Base-by-base conservation (phyloP, 2,329 filamentous ascomycete genomes). In the Exophiala aquamarina region DNA sequence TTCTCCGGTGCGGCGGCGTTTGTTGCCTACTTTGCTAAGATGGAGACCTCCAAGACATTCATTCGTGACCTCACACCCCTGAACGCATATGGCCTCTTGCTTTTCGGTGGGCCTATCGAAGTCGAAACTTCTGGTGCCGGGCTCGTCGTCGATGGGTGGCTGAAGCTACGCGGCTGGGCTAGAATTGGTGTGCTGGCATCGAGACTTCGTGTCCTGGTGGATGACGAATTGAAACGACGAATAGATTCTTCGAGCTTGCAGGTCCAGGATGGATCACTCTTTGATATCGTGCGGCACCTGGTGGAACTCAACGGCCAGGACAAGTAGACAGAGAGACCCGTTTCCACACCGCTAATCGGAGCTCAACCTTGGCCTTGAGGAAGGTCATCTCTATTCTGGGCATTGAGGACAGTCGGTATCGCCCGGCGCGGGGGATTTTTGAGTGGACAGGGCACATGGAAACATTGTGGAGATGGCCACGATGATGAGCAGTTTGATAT, bases 301-400 rank as follows among this genome's bases (percentile, higher is more conserved):
- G 86, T 97, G 59, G 89, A 95, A 69, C 77, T 94, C 60, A 90
- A 97, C 71, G 93, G 93, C 1, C 69, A 94, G 69, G 89, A 95
- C 74, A 67, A 69, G 49, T 72, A 50, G 38, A 28, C 20, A n/a
- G n/a, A n/a, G n/a, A n/a, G n/a, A n/a, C n/a, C n/a, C n/a, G n/a
- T n/a, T n/a, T n/a, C n/a, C n/a, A n/a, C n/a, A n/a, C n/a, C n/a
- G n/a, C n/a, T n/a, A n/a, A n/a, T n/a, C n/a, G n/a, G n/a, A n/a
- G n/a, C n/a, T n/a, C n/a, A n/a, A n/a, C n/a, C n/a, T n/a, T n/a
- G n/a, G n/a, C n/a, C n/a, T n/a, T n/a, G n/a, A n/a, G n/a, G n/a
- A n/a, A n/a, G n/a, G n/a, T n/a, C n/a, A n/a, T n/a, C n/a, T n/a
- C n/a, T n/a, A n/a, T n/a, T n/a, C n/a, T n/a, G n/a, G n/a, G n/a